Evolutionary conservation across 164 flowering plant genomes (phyloP).

Genomic region (Amborella trichopoda): DNA sequence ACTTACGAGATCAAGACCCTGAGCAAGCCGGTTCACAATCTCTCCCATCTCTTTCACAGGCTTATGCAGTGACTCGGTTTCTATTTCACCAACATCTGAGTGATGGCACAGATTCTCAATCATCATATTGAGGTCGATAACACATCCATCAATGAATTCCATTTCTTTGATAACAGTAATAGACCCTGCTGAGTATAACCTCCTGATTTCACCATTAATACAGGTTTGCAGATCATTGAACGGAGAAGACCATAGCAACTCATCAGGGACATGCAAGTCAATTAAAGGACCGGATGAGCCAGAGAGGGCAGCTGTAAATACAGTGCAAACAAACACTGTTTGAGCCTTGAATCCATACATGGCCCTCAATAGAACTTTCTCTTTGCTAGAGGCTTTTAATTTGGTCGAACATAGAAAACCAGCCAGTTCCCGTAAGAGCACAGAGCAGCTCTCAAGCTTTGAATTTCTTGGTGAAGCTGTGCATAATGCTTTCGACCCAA

Average conservation of each 20-base stretch:
- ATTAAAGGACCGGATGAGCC: constrained; percentile 40
- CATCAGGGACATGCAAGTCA: constrained; percentile 37
- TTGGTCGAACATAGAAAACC: constrained; percentile 44
- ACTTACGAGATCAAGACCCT: constrained; percentile 51
- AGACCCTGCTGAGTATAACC: constrained; percentile 17
- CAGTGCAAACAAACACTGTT: constrained; percentile 53
- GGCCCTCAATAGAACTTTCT: constrained; percentile 76
- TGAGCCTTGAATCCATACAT: constrained; percentile 74
- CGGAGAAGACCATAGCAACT: constrained; percentile 47
- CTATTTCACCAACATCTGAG: constrained; percentile 14
- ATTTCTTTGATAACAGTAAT: constrained; percentile 44
- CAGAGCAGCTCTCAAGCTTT: constrained; percentile 35
- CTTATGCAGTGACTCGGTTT: constrained; percentile 20
- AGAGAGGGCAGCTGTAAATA: constrained; percentile 51
- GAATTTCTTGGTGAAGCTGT: constrained; percentile 14
- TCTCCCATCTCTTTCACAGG: constrained; percentile 23
- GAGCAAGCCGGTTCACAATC: constrained; percentile 28
- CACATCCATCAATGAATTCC: constrained; percentile 36
- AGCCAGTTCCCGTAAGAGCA: constrained; percentile 29
- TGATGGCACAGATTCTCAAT: constrained; percentile 12
- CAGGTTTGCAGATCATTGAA: constrained; percentile 35
- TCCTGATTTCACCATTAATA: constrained; percentile 46
- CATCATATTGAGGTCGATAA: constrained; percentile 31
- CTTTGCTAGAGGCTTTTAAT: constrained; percentile 71
- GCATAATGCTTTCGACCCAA: constrained; percentile 17